Percentiles rank a stretch among this genome's conserved stretches.
Evolutionary conservation across 2,329 filamentous ascomycete species (phyloP).

Genomic region (Leptographium galeiforme): DNA sequence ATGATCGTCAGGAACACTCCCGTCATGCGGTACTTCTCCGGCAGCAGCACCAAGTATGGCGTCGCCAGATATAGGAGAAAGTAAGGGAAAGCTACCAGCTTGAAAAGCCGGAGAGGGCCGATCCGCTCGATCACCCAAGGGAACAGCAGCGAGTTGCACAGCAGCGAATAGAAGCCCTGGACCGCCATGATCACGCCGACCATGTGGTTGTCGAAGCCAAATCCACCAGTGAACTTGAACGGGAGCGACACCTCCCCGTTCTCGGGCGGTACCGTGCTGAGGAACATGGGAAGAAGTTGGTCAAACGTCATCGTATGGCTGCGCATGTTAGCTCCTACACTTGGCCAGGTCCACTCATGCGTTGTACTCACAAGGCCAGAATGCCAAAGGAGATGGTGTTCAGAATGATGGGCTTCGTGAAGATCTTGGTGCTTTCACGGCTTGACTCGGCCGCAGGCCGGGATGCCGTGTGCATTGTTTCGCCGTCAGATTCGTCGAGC

Average conservation of each 20-base stretch:
- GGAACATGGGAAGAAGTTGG: conserved; percentile 81
- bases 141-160: conserved; percentile 75
- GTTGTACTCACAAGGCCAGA: conserved; percentile 70
- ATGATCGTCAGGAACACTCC: conserved; percentile 68
- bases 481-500: conserved; percentile 22
- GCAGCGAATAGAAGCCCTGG: conserved; percentile 80
- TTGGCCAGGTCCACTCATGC: conserved; percentile 5
- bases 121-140: conserved; percentile 62
- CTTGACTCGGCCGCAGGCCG: conserved; percentile 8
- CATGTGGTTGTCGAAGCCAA: conserved; percentile 66
- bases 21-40: conserved; percentile 53
- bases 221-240: conserved; percentile 81
- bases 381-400: conserved; percentile 87
- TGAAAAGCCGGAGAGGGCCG: conserved; percentile 70
- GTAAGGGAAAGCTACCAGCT: conserved; percentile 68
- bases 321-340: conserved; percentile 2
- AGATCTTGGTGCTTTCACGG: conserved; percentile 34
- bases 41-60: conserved; percentile 79
- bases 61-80: conserved; percentile 77
- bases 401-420: conserved; percentile 72
- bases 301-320: conserved; percentile 97
- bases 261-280: conserved; percentile 51
- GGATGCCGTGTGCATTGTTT: conserved; percentile 4
- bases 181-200: conserved; percentile 81
- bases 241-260: conserved; percentile 47